Base-by-base conservation (phyloP, 176 grass and related monocot species). In the Aegilops longissima region DNA sequence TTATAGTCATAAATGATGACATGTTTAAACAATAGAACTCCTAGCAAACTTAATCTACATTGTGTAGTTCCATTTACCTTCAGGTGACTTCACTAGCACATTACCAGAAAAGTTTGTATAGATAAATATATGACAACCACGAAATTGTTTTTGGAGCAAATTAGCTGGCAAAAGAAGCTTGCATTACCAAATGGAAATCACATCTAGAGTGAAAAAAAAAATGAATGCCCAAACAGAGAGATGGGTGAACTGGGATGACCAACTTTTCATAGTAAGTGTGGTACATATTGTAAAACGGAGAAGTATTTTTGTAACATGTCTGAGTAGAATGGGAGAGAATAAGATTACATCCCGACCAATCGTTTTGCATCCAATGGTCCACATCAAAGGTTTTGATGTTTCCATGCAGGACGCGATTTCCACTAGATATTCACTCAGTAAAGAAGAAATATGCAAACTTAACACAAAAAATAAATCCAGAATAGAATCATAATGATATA, bases 11-110 rank as follows among this genome's bases (percentile, higher is more conserved):
- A 73, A 44, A 73, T 73, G 70, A 73, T 13, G 36, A 25, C 17
- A 78, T 79, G 56, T 79, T 38, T 35, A 79, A 61, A 79, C 56
- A 33, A 34, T 34, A 79, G 35, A 44, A 73, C n/a, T 73, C 11
- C 5, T 27, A 62, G 36, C 59, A 80, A 64, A 42, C 61, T 65
- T 44, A 39, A 8, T 70, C 67, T 39, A 20, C 7, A 23, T 44
- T 80, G 23, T 45, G 21, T 36, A 65, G 34, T 42, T 65, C 0
- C 38, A 65, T 63, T 16, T 49, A 66, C 23, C 36, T 29, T 47
- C 39, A 80, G 61, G 64, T 47, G 71, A 47, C 25, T 74, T 74
- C 71, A 74, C 40, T 74, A 47, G 71, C 12, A 5, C 5, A 74
- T 25, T 74, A 13, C 71, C 21, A 12, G 71, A 47, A 74, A 23